Evolutionary conservation across 148 eudicot species (phyloP), one percentile per base, ranked within the genome.

Genomic region (Vaccinium corymbosum): DNA sequence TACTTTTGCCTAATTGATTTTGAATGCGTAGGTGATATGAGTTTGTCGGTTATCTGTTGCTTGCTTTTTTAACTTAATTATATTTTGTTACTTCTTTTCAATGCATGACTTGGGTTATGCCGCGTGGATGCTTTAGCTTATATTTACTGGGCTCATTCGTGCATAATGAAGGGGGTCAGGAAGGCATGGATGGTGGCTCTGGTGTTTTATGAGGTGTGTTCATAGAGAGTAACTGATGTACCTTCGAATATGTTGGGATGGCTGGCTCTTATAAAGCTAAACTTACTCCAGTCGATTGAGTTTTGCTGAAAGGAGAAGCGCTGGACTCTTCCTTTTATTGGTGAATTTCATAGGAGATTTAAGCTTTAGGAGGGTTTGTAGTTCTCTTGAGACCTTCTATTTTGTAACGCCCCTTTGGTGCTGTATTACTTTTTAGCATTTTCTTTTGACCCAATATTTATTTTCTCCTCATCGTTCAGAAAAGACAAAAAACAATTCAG

Each of bases 131-230:
- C 73, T 68, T 68, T 68, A 25, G 38, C 42, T 68, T 68, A 27
- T 68, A 15, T 68, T 68, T 12, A 11, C 27, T 25, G 73, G 73
- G 73, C 42, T 68, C 42, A 25, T 68, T n/a, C 38, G 17, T 68
- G 73, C 42, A 15, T 71, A 5, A 6, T 29, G 75, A 71, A 71
- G 46, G 32, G 75, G 46, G 19, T 71, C 75, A 15, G 15, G 76
- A 71, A 71, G 76, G n/a, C 38, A 71, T 71, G 46, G 76, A 32
- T 29, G 48, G 74, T 70, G 74, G 74, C 42, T 27, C 72, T 70
- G 38, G 16, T 70, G 74, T 14, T 32, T 71, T 14, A 32, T 64
- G 16, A 12, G 48, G 76, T 14, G 48, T 71, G 48, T 68, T 68
- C 12, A 14, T 20, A 71, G 62, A 57, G 19, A 71, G 76, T 14